Evolutionary conservation across 345 rosid species (phyloP).

Genomic region (Jatropha curcas): DNA sequence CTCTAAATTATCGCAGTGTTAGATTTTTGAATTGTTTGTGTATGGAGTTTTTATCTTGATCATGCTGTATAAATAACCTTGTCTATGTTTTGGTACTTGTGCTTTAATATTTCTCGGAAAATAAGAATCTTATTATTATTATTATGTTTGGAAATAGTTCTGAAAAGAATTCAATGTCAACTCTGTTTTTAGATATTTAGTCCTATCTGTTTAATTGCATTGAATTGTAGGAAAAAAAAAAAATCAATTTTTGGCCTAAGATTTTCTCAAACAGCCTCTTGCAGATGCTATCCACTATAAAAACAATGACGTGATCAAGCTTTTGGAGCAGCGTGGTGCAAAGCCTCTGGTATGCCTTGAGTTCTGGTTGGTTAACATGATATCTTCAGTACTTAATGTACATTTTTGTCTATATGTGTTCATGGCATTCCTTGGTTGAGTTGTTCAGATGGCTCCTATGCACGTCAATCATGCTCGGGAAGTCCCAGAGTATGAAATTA

Average conservation of each 20-base stretch:
- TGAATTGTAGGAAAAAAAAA: background rate
- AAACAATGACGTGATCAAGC: slow-evolving; percentile 70
- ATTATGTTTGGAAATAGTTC: background rate
- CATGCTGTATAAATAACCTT: background rate
- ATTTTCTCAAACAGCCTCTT: slow-evolving; percentile 62
- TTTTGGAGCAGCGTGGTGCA: slow-evolving; percentile 81
- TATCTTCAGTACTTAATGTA: background rate
- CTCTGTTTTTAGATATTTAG: background rate
- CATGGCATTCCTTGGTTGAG: background rate
- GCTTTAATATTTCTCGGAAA: background rate
- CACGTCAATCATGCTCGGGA: slow-evolving; percentile 80
- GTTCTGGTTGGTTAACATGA: background rate
- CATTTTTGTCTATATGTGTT: background rate
- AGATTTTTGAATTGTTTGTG: background rate
- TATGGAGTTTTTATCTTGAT: background rate
- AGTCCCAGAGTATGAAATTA: slow-evolving; percentile 92
- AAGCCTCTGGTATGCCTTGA: slow-evolving; percentile 61
- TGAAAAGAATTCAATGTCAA: background rate
- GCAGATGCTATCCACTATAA: slow-evolving; percentile 90
- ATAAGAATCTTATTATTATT: background rate
- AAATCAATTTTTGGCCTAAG: slow-evolving; percentile 31
- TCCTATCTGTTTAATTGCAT: background rate
- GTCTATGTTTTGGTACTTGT: slow-evolving; percentile 6
- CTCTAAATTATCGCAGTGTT: background rate
- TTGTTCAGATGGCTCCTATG: slow-evolving; percentile 82